Evolutionary conservation across 2,329 filamentous ascomycete genomes (phyloP).

Genomic region (Arachnopeziza araneosa): DNA sequence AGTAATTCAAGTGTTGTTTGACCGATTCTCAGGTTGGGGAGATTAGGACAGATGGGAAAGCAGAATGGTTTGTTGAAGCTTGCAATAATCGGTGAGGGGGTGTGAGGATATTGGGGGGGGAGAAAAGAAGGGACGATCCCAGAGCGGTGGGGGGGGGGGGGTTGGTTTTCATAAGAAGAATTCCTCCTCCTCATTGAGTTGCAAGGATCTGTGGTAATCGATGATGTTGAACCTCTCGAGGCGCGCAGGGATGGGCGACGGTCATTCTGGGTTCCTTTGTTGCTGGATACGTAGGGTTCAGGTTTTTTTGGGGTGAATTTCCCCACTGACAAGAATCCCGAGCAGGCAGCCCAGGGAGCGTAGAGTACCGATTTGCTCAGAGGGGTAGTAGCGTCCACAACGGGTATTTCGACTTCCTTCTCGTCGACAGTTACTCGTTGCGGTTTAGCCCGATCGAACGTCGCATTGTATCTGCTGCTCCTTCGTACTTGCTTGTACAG

Average conservation of each 20-base stretch:
- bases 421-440: background rate
- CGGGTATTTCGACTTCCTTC: too few species aligned
- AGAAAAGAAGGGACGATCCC: slow-evolving; percentile 24
- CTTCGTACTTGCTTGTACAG: too few species aligned
- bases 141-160: slow-evolving; percentile 11
- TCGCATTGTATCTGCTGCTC: background rate
- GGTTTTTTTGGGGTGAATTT: too few species aligned
- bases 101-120: slow-evolving; percentile 17
- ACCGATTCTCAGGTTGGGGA: background rate
- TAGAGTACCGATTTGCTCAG: background rate
- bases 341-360: slow-evolving; percentile 1
- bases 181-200: slow-evolving; percentile 8
- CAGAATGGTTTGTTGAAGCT: background rate
- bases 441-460: background rate
- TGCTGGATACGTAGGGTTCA: background rate
- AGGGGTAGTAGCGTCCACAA: background rate
- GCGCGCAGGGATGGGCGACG: slow-evolving; percentile 10
- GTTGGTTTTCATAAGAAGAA: slow-evolving; percentile 22
- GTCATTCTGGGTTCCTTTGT: background rate
- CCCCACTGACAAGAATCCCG: slow-evolving; percentile 2
- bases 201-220: slow-evolving; percentile 12
- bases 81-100: background rate
- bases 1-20: too few species aligned
- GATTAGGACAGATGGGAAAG: too few species aligned
- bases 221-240: slow-evolving; percentile 9